Percentiles rank a stretch among this genome's conserved stretches.
Evolutionary conservation across 192 early-diverging fungal genomes (phyloP).

Genomic region (Podochytrium sp.): DNA sequence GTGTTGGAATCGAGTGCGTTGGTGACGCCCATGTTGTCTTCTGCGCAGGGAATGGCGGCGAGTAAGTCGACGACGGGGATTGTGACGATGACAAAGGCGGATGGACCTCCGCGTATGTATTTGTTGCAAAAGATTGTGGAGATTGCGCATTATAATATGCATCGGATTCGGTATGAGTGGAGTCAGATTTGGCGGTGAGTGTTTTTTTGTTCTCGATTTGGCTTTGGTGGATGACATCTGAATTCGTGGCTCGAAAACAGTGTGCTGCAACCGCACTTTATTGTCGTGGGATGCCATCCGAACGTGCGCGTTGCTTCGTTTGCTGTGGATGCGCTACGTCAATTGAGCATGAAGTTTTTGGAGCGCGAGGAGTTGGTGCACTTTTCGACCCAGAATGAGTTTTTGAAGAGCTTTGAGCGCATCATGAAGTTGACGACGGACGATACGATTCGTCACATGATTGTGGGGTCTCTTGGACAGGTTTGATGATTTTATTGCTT

Average conservation of each 20-base stretch:
- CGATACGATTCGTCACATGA: conserved; percentile 73
- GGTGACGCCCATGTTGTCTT: conserved; percentile 3
- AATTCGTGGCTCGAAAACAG: conserved; percentile 37
- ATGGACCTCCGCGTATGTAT: conserved; percentile 76
- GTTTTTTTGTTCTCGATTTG: conserved; percentile 7
- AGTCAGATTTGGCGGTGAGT: conserved; percentile 78
- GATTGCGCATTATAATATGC: conserved; percentile 97
- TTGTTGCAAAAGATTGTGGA: conserved; percentile 94
- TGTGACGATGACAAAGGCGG: conserved; percentile 23
- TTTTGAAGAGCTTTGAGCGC: conserved; percentile 87
- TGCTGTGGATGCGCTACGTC: conserved; percentile 89
- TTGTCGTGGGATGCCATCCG: conserved; percentile 83
- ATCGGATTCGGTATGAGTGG: conserved; percentile 94
- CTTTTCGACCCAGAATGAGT: conserved; percentile 94
- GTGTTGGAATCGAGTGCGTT: conserved; percentile 40
- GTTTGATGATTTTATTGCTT: conserved; percentile 9
- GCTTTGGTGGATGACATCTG: conserved; percentile 80
- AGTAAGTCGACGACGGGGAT: conserved; percentile 1
- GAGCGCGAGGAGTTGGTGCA: conserved; percentile 93
- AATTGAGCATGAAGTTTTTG: conserved; percentile 91
- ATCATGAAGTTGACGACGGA: conserved; percentile 76
- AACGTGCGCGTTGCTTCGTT: conserved; percentile 83
- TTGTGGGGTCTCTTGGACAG: conserved; percentile 49
- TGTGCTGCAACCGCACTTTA: conserved; percentile 73
- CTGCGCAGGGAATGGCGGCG: not conserved